Conservation (phyloP, 2,329 filamentous ascomycete genomes). For the Penicillium hesseltinei region DNA sequence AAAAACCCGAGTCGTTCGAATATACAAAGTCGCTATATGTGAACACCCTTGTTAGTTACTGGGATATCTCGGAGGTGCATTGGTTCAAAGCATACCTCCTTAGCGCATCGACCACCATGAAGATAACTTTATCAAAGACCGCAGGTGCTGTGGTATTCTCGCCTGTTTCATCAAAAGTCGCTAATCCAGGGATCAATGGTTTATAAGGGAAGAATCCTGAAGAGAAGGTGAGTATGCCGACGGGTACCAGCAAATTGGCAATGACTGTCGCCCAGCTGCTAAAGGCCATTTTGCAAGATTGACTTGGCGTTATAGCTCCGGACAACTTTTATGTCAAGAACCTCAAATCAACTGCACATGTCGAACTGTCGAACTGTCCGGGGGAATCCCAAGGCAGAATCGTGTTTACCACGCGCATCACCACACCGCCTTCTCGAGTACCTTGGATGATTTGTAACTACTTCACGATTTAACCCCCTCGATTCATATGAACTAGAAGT, state of each 20-base stretch:
- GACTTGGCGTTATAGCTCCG: background rate
- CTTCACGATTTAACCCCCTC: too few species aligned
- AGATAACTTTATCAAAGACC: constrained; percentile 84
- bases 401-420: background rate
- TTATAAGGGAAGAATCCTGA: constrained; percentile 98
- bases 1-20: constrained; percentile 73
- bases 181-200: constrained; percentile 82
- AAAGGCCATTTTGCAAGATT: constrained; percentile 22
- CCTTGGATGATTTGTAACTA: too few species aligned
- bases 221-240: constrained; percentile 74
- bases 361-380: background rate
- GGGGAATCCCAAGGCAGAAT: constrained; percentile 1
- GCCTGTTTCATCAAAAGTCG: constrained; percentile 58
- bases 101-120: constrained; percentile 97
- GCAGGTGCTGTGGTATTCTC: constrained; percentile 53
- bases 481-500: too few species aligned
- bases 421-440: constrained; percentile 3
- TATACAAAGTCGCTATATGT: constrained; percentile 86
- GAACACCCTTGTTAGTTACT: background rate
- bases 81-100: constrained; percentile 62
- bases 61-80: background rate
- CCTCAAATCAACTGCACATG: background rate
- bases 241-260: constrained; percentile 74
- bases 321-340: background rate
- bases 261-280: constrained; percentile 51